Evolutionary conservation across 495 filamentous ascomycete genomes (phyloP).

Genomic region (Pyronema domesticum): DNA sequence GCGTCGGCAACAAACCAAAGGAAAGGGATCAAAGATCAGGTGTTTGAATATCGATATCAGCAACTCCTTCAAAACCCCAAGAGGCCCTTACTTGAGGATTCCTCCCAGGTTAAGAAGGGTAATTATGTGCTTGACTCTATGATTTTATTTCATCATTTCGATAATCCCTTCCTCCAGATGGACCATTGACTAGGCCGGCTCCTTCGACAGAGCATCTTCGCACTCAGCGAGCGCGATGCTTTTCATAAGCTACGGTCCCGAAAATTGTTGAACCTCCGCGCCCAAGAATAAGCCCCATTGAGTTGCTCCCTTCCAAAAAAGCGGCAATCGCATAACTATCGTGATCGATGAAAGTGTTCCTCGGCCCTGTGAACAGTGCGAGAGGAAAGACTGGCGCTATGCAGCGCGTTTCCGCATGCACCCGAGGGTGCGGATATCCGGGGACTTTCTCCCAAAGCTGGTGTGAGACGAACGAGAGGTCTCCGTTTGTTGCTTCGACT

Average conservation of each 20-base stretch:
- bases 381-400: constrained; percentile 86
- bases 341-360: constrained; percentile 56
- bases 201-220: background rate
- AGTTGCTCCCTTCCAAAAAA: constrained; percentile 52
- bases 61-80: background rate
- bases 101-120: background rate
- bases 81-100: constrained; percentile 3
- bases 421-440: constrained; percentile 58
- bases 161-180: background rate
- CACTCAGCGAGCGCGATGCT: constrained; percentile 15
- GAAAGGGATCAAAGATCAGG: background rate
- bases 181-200: background rate
- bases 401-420: constrained; percentile 88
- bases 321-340: constrained; percentile 98
- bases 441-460: constrained; percentile 99
- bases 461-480: constrained; percentile 27
- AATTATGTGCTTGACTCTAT: constrained; percentile 4
- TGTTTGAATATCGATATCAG: constrained; percentile 1
- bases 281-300: constrained; percentile 99
- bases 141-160: constrained; percentile 1
- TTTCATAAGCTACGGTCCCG: constrained; percentile 51
- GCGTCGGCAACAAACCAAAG: background rate
- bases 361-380: constrained; percentile 31
- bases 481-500: constrained; percentile 98
- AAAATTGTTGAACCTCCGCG: constrained; percentile 48